phyloP scores from a whole-genome alignment of 1,139 yeast genomes.

The Blastobotrys aristatus region DNA sequence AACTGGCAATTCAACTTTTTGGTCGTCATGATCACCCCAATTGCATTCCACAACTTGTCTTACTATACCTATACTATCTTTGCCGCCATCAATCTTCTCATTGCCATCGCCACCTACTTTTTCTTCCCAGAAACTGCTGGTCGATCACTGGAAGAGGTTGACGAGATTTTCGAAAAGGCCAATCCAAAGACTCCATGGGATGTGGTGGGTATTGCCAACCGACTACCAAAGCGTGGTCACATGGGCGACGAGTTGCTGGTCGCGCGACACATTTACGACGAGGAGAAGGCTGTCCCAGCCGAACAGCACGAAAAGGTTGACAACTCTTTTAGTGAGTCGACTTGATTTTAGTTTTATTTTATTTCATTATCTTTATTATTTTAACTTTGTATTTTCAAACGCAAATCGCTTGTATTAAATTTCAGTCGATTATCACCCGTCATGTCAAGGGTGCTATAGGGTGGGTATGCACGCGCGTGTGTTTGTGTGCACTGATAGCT shows the following conservation, averaged over 20 bases:
- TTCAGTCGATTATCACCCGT: no score
- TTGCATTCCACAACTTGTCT: constrained; percentile 42
- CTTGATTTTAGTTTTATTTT: not conserved
- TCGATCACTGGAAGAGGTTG: constrained; percentile 20
- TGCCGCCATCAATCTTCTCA: constrained; percentile 39
- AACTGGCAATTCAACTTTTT: constrained; percentile 48
- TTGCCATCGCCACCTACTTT: constrained; percentile 21
- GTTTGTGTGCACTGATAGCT: no score
- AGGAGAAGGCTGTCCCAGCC: not conserved
- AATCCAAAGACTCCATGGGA: constrained; percentile 40
- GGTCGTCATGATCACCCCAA: constrained; percentile 52
- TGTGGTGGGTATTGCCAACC: constrained; percentile 29
- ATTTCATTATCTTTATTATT: no score
- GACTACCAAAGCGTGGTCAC: constrained; percentile 19
- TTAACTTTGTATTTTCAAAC: no score
- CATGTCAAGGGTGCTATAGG: no score
- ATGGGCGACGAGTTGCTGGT: constrained; percentile 9
- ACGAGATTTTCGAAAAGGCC: constrained; percentile 23
- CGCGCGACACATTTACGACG: not conserved
- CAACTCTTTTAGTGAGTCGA: not conserved
- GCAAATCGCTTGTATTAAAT: no score
- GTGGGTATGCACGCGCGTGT: no score
- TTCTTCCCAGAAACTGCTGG: constrained; percentile 20
- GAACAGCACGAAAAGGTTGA: not conserved
- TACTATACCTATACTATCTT: constrained; percentile 44